phyloP scores from a whole-genome alignment of 768 basidiomycete genomes.

The Lactifluus echinatus region DNA sequence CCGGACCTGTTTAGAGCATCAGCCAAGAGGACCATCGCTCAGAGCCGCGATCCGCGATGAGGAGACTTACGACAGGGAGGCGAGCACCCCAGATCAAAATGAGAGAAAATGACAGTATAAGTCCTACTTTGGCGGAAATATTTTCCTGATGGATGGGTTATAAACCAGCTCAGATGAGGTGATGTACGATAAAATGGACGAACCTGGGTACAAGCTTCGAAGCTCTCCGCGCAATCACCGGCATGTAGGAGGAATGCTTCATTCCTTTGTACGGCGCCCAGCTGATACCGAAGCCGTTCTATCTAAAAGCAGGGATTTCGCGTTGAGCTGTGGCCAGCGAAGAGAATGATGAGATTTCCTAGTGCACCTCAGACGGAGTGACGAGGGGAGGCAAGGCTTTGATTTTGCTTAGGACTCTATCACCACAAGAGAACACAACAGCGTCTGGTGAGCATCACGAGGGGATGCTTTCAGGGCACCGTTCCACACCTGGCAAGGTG shows the following conservation, averaged over 20 bases:
- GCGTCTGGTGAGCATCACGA: no score
- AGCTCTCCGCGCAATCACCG: slow-evolving; percentile 96
- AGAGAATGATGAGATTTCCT: background rate
- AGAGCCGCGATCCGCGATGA: background rate
- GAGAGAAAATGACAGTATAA: slow-evolving; percentile 91
- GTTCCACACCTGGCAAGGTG: slow-evolving; percentile 24
- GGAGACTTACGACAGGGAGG: slow-evolving; percentile 69
- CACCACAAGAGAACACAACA: background rate
- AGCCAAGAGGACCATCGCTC: background rate
- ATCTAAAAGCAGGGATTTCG: slow-evolving; percentile 38
- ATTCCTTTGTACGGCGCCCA: slow-evolving; percentile 71
- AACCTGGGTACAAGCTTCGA: slow-evolving; percentile 84
- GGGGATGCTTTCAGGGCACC: background rate
- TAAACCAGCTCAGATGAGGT: background rate
- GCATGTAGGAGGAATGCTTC: slow-evolving; percentile 94
- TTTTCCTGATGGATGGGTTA: slow-evolving; percentile 49
- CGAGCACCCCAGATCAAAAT: slow-evolving; percentile 92
- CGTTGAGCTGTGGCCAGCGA: background rate
- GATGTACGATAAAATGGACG: slow-evolving; percentile 22
- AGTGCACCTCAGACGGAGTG: slow-evolving; percentile 77
- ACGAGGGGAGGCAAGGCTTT: slow-evolving; percentile 80
- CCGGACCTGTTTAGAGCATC: slow-evolving; percentile 42
- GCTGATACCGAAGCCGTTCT: slow-evolving; percentile 73
- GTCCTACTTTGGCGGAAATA: slow-evolving; percentile 78
- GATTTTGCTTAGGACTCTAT: slow-evolving; percentile 76